Evolutionary conservation across 1,284 basidiomycete species (phyloP), one percentile per base, ranked within the genome.

Genomic region (Apiotrichum sp.): DNA sequence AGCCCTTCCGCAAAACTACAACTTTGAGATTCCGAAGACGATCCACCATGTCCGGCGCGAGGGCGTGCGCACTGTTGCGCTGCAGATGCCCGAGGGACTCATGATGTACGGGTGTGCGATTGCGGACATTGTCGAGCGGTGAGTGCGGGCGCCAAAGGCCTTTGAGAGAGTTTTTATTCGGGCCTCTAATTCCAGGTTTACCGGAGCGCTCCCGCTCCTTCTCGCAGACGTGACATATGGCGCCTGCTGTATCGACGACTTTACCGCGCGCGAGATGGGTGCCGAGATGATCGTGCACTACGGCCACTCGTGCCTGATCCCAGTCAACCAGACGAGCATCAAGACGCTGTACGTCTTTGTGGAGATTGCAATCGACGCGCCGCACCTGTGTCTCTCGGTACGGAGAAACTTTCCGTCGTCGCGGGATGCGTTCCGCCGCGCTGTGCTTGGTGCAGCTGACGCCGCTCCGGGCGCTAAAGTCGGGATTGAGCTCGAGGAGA

Each of bases 281-380:
- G 97, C 93, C 68, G 96, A 99, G 74, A 93, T 98, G 90, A 83
- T 99, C 32, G 83, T 99, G 1, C 96, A 99, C 72, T 99, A 98
- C 73, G 96, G 96, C 0, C 96, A 99, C 75, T 93, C 89, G 57
- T 99, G 96, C 77, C 82, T 98, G 43, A 91, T 99, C 1, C 96
- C 96, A 0, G 92, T 98, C 65, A 87, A 89, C 62, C 80, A 81
- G 64, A 98, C 93, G 0, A 84, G 83, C 4, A 89, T 98, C 73
- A 95, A 93, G 71, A 98, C 95, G 0, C 84, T 99, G 8, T 99
- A 99, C 70, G 82, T 99, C 55, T 99, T 99, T 71, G 96, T 99
- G 38, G 96, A 99, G 76, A 98, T 99, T 64, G 82, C 84, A 6
- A 91, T 99, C 66, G 95, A 99, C 73, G 67, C 70, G 1, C 84